phyloP scores from a whole-genome alignment of 2,329 filamentous ascomycete genomes.

The Lasiodiplodia theobromae region DNA sequence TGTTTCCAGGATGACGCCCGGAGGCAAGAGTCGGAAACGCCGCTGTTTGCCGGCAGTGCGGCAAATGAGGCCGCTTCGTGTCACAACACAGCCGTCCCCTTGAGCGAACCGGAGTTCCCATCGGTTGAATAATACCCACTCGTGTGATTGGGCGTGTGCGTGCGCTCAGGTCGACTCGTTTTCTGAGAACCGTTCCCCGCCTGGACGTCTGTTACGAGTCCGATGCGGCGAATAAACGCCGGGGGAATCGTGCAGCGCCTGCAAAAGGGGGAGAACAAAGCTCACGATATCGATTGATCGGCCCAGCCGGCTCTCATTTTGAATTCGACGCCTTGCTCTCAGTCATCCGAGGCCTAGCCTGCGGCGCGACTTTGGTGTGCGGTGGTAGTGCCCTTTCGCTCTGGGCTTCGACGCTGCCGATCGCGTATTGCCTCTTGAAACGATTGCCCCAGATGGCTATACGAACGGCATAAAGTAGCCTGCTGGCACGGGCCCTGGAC shows the following conservation, averaged over 20 bases:
- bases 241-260: not conserved
- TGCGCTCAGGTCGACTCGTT: not conserved
- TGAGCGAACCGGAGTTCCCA: not conserved
- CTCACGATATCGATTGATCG: not conserved
- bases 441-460: constrained; percentile 4
- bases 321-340: not conserved
- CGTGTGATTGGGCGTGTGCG: not conserved
- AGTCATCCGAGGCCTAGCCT: not conserved
- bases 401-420: not conserved
- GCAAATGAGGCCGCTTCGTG: not conserved
- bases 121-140: not conserved
- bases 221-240: not conserved
- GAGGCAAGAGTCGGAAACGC: not conserved
- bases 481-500: constrained; percentile 1
- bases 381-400: not conserved
- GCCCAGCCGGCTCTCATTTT: not conserved
- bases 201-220: not conserved
- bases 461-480: constrained; percentile 18
- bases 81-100: not conserved
- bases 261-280: not conserved
- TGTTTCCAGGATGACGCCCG: not conserved
- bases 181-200: not conserved
- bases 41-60: too few relatives aligned
- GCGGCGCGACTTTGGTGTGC: not conserved
- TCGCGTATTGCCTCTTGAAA: constrained; percentile 11